phyloP scores from a whole-genome alignment of 306 rosid genomes.

The Inga leiocalycina region DNA sequence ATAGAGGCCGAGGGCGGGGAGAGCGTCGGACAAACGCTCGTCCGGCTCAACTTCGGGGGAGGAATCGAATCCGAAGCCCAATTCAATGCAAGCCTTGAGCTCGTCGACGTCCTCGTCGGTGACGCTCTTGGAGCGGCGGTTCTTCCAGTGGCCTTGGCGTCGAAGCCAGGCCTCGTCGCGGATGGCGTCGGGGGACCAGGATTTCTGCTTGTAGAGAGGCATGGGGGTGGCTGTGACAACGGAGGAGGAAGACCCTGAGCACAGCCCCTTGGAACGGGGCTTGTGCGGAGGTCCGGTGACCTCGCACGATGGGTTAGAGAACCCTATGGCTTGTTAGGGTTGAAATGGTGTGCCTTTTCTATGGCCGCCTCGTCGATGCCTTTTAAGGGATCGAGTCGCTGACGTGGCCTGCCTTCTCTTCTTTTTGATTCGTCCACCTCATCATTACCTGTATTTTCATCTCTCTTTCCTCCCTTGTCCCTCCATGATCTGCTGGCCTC shows the following conservation, averaged over 20 bases:
- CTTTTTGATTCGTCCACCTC: conserved; percentile 64
- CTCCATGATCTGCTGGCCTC: neutral
- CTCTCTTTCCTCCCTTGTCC: neutral
- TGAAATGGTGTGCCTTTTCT: neutral
- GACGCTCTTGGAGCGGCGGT: conserved; percentile 74
- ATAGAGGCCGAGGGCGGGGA: conserved; percentile 86
- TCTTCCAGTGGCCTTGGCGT: conserved; percentile 68
- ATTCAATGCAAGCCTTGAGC: conserved; percentile 88
- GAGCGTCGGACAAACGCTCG: conserved; percentile 69
- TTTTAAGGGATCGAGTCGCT: conserved; percentile 25
- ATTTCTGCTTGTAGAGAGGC: conserved; percentile 77
- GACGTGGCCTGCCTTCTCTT: conserved; percentile 36
- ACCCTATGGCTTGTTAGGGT: conserved; percentile 50
- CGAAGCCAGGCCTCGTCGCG: conserved; percentile 94
- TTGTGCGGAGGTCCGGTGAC: conserved; percentile 84
- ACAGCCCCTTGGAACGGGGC: conserved; percentile 46
- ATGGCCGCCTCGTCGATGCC: neutral
- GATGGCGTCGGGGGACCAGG: conserved; percentile 86
- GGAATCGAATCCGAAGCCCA: conserved; percentile 82
- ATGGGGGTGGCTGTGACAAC: conserved; percentile 18
- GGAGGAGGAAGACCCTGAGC: conserved; percentile 7
- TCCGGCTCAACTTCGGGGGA: conserved; percentile 55
- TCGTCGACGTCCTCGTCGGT: conserved; percentile 88
- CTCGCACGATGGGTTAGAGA: conserved; percentile 63
- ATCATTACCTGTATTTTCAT: conserved; percentile 47